Conservation (phyloP, 2,329 filamentous ascomycete genomes). For the Gyromitra esculenta region DNA sequence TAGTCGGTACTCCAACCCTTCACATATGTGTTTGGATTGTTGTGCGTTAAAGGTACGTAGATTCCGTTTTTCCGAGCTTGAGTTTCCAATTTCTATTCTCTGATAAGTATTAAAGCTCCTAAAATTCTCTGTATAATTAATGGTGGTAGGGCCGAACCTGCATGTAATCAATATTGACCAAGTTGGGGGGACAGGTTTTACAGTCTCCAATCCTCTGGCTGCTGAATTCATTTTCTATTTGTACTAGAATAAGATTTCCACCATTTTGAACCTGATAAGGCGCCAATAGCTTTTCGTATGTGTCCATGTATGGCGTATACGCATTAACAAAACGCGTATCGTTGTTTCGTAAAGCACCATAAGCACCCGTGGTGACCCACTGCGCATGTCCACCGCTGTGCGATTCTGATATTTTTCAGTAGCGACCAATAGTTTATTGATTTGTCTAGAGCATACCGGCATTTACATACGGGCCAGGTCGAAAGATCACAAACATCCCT, state of each 20-base stretch:
- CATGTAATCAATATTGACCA: slow-evolving; percentile 66
- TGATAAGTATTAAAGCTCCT: slow-evolving; percentile 1
- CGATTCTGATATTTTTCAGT: slow-evolving; percentile 62
- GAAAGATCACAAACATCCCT: slow-evolving; percentile 67
- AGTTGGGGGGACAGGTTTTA: slow-evolving; percentile 39
- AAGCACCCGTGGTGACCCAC: slow-evolving; percentile 71
- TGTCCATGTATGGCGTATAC: slow-evolving; percentile 67
- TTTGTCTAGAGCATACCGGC: slow-evolving; percentile 59
- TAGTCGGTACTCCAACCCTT: slow-evolving; percentile 47
- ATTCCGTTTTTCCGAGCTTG: slow-evolving; percentile 46
- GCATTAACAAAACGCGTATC: slow-evolving; percentile 66
- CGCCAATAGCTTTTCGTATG: slow-evolving; percentile 65
- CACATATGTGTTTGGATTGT: slow-evolving; percentile 42
- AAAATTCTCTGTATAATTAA: too few relatives aligned
- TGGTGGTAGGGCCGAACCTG: slow-evolving; percentile 52
- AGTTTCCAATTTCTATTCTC: slow-evolving; percentile 28
- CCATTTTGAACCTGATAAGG: slow-evolving; percentile 69
- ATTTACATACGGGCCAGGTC: slow-evolving; percentile 72
- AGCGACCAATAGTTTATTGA: neutral
- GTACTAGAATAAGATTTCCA: slow-evolving; percentile 68
- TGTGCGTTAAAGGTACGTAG: slow-evolving; percentile 41
- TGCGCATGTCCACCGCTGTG: slow-evolving; percentile 71
- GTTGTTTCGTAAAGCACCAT: slow-evolving; percentile 66
- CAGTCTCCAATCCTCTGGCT: slow-evolving; percentile 59
- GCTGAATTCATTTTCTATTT: slow-evolving; percentile 69